A percentile compares a stretch with the other conserved stretches of the same genome.
Conservation (phyloP, 768 basidiomycete species). For the Lactarius tabidus region DNA sequence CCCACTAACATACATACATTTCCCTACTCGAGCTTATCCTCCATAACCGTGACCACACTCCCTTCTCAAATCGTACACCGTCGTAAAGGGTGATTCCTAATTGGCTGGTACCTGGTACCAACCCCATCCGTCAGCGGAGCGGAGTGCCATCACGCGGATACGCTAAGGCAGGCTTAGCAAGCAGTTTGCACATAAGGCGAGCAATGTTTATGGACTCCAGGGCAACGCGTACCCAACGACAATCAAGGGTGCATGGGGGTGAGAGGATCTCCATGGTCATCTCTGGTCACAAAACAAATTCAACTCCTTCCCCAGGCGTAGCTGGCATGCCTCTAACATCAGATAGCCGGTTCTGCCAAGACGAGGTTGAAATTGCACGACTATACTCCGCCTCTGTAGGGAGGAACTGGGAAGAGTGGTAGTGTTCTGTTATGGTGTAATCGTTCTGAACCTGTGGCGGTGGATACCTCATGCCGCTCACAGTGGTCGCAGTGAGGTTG, state of each 20-base stretch:
- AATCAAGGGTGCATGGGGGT: background rate
- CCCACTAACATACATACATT: conserved; percentile 7
- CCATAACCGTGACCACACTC: background rate
- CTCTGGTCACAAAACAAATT: conserved; percentile 16
- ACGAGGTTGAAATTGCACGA: conserved; percentile 2
- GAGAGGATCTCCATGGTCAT: background rate
- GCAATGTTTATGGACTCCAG: conserved; percentile 2
- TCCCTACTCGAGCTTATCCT: background rate
- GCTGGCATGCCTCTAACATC: conserved; percentile 9
- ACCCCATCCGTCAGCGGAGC: conserved; percentile 11
- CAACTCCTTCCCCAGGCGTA: conserved; percentile 1
- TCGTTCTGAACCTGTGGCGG: conserved; percentile 8
- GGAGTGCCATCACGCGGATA: conserved; percentile 1
- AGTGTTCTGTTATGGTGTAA: conserved; percentile 1
- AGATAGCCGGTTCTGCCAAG: conserved; percentile 15
- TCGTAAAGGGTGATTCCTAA: conserved; percentile 2
- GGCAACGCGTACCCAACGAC: background rate
- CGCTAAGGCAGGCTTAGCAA: background rate
- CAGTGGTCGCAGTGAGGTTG: background rate
- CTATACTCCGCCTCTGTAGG: conserved; percentile 1
- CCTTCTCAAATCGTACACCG: conserved; percentile 1
- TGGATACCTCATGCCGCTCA: conserved; percentile 9
- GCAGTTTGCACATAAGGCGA: conserved; percentile 2
- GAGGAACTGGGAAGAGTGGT: conserved; percentile 5
- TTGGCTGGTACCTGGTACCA: conserved; percentile 8